Base-by-base conservation (phyloP, 257 asterid genomes). In the Solanum corneliomulleri region DNA sequence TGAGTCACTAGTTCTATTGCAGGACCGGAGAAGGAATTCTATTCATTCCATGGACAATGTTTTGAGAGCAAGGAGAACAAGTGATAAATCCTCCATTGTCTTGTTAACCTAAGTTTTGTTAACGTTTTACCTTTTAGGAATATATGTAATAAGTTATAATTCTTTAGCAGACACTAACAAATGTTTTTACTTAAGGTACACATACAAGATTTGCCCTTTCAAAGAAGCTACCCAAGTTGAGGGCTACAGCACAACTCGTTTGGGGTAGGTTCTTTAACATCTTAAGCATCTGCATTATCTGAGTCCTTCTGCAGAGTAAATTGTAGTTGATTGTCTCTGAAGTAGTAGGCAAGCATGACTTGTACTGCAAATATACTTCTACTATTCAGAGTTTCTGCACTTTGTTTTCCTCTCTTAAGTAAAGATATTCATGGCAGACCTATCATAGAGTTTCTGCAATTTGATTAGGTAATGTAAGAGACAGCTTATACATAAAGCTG, bases 11-110 rank as follows among this genome's bases (percentile, higher is more conserved):
- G 88, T 82, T 74, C 60, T 87, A 42, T 91, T 93, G 91, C 97
- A 97, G 99, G 99, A 77, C 95, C 93, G 2, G 99, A 95, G 86
- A 97, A 94, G 93, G 98, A 97, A 90, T 97, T 97, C 92, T 90
- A 93, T 92, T 95, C 99, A 86, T 97, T 95, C 90, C 92, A 95
- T 89, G 99, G 98, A 69, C 98, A 93, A 91, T 95, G 99, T 88
- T 94, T 95, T 35, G 99, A 96, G 94, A 90, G 87, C 97, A 95
- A 93, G 93, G 93, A 95, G 92, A 97, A 96, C 92, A 97, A 97
- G 99, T 97, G 82, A 77, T 92, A 74, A 85, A 42, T 72, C 78
- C 84, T 87, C 84, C 84, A 52, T 56, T 87, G 80, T 70, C 86
- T 87, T 88, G 47, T 85, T 87, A 56, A 78, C 87, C 62, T 84